Conservation (phyloP, 164 flowering plant species). For the Chimonanthus salicifolius region DNA sequence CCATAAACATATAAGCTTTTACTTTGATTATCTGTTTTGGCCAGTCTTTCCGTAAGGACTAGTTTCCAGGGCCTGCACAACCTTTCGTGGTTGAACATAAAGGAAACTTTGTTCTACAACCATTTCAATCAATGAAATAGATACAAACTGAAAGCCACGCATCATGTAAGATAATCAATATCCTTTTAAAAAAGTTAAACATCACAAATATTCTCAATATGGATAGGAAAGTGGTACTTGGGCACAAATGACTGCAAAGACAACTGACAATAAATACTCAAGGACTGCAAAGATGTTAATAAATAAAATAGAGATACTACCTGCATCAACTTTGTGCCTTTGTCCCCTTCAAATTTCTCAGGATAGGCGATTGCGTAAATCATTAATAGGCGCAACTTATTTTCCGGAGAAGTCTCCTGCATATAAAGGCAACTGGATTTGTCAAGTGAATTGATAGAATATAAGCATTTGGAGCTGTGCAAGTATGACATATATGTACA, state of each 20-base stretch:
- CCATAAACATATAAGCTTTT: no score
- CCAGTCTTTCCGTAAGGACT: no score
- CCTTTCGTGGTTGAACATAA: no score
- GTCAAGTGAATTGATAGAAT: not conserved
- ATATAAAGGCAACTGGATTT: constrained; percentile 17
- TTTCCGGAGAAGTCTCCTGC: constrained; percentile 73
- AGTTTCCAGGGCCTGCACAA: no score
- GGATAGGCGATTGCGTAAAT: constrained; percentile 84
- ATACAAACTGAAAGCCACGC: not conserved
- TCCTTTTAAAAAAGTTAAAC: no score
- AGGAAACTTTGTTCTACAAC: no score
- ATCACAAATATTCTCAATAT: no score
- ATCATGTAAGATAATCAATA: not conserved
- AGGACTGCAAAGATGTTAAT: not conserved
- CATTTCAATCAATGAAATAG: no score
- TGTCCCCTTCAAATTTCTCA: constrained; percentile 96
- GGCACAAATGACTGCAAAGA: not conserved
- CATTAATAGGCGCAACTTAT: constrained; percentile 86
- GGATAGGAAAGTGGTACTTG: not conserved
- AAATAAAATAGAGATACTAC: constrained; percentile 25
- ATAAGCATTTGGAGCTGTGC: not conserved
- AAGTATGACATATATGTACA: constrained; percentile 1
- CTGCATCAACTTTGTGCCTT: constrained; percentile 88
- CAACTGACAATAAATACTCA: not conserved
- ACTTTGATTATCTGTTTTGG: no score